A percentile compares a stretch with the other conserved stretches of the same genome.
These are phyloP conservation scores for Calonectria honghensis DNA, from an alignment of 2,329 filamentous ascomycete species.

Conservation along the genomic window DNA sequence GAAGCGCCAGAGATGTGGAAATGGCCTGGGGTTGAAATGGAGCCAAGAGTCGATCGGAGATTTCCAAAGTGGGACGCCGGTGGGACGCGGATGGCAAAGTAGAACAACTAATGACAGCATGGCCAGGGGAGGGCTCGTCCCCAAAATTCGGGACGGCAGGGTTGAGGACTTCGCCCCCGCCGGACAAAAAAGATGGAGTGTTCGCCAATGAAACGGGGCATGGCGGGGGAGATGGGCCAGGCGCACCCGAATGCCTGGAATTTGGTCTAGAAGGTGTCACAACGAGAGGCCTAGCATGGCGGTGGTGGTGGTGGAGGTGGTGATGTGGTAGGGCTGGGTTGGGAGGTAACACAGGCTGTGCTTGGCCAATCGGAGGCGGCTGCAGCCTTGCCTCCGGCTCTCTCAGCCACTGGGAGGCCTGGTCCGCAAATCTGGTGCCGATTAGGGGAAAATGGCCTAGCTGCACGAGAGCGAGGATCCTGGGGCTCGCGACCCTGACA, in stretches of 20 bases:
- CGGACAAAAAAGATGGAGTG: background rate
- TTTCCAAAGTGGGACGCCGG: conserved; percentile 12
- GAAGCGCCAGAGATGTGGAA: background rate
- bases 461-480: background rate
- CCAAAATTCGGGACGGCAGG: background rate
- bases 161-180: background rate
- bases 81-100: conserved; percentile 11
- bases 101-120: conserved; percentile 4
- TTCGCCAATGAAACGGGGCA: conserved; percentile 9
- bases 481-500: background rate
- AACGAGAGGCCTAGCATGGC: background rate
- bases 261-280: background rate
- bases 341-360: conserved; percentile 18
- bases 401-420: conserved; percentile 11
- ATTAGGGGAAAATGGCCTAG: background rate
- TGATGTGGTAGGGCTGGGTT: background rate
- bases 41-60: conserved; percentile 15
- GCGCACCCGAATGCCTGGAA: background rate
- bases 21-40: background rate
- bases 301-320: background rate
- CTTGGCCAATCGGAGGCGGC: background rate
- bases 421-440: background rate
- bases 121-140: background rate
- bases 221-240: background rate
- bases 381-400: background rate